phyloP scores from a whole-genome alignment of 257 asterid genomes.

The Cordia subcordata region DNA sequence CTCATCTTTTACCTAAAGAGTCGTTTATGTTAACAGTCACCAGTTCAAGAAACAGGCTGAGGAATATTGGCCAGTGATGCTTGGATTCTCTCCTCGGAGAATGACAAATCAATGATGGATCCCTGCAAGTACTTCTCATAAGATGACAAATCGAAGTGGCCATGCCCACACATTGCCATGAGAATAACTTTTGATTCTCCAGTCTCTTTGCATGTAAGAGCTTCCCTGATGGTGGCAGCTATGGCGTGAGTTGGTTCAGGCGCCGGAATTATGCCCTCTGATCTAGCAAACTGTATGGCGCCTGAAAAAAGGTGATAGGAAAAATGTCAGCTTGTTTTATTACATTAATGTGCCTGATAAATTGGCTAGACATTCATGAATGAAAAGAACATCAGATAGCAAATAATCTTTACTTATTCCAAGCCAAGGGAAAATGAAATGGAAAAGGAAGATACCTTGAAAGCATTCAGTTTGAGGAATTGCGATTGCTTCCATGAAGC shows the following conservation, averaged over 20 bases:
- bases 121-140: slow-evolving; percentile 86
- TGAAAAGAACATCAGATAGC: too few relatives aligned
- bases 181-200: slow-evolving; percentile 90
- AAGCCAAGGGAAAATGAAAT: not conserved
- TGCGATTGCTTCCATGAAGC: slow-evolving; percentile 67
- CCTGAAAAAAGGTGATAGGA: slow-evolving; percentile 29
- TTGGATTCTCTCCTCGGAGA: slow-evolving; percentile 48
- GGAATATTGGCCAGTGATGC: slow-evolving; percentile 70
- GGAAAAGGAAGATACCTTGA: slow-evolving; percentile 37
- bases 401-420: not conserved
- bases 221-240: slow-evolving; percentile 89
- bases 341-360: too few relatives aligned
- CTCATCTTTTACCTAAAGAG: not conserved
- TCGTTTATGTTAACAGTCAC: not conserved
- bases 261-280: slow-evolving; percentile 89
- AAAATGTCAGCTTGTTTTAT: not conserved
- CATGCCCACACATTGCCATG: slow-evolving; percentile 96
- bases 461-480: slow-evolving; percentile 93
- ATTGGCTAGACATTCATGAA: too few relatives aligned
- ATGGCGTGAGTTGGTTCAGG: slow-evolving; percentile 94
- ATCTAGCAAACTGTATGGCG: slow-evolving; percentile 81
- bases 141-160: slow-evolving; percentile 89
- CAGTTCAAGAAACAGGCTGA: slow-evolving; percentile 16
- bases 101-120: slow-evolving; percentile 58
- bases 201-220: slow-evolving; percentile 66